These are phyloP conservation scores for Phytophthora cryptogea DNA, from an alignment of 352 stramenopile genomes.

Conservation along the genomic window DNA sequence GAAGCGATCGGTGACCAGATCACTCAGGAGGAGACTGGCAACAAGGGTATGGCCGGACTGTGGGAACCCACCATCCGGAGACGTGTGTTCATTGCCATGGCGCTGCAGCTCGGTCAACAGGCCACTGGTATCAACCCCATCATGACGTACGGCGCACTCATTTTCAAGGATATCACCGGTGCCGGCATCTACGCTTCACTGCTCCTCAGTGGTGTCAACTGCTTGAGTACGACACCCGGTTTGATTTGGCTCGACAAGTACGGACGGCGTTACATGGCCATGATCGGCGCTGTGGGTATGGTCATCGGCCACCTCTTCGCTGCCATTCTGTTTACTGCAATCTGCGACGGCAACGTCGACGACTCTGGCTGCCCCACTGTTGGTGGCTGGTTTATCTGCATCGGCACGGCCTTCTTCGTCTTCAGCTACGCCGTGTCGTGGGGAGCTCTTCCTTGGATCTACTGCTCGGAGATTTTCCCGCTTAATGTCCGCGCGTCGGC, in stretches of 20 bases:
- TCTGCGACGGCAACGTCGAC: constrained; percentile 36
- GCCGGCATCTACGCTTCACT: constrained; percentile 36
- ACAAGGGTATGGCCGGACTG: constrained; percentile 34
- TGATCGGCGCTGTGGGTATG: constrained; percentile 47
- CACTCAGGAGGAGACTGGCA: constrained; percentile 26
- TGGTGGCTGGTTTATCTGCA: constrained; percentile 46
- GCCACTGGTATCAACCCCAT: constrained; percentile 44
- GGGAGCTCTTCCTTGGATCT: constrained; percentile 53
- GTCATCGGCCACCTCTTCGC: constrained; percentile 40
- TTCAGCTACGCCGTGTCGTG: constrained; percentile 39
- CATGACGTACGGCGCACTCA: constrained; percentile 37
- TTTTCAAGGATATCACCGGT: constrained; percentile 39
- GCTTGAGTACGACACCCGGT: constrained; percentile 33
- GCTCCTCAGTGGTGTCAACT: constrained; percentile 37
- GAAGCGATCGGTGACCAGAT: constrained; percentile 47
- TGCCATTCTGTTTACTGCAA: constrained; percentile 40
- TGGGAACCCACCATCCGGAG: constrained; percentile 33
- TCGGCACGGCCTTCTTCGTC: constrained; percentile 44
- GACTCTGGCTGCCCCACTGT: constrained; percentile 31
- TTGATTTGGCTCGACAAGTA: constrained; percentile 41
- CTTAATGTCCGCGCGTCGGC: constrained; percentile 50
- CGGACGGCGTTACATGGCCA: constrained; percentile 37
- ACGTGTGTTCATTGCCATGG: constrained; percentile 39
- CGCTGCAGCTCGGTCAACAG: constrained; percentile 37
- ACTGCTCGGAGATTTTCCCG: constrained; percentile 59